Conservation (phyloP, 2,329 filamentous ascomycete species). For the Elsinoe necatrix region DNA sequence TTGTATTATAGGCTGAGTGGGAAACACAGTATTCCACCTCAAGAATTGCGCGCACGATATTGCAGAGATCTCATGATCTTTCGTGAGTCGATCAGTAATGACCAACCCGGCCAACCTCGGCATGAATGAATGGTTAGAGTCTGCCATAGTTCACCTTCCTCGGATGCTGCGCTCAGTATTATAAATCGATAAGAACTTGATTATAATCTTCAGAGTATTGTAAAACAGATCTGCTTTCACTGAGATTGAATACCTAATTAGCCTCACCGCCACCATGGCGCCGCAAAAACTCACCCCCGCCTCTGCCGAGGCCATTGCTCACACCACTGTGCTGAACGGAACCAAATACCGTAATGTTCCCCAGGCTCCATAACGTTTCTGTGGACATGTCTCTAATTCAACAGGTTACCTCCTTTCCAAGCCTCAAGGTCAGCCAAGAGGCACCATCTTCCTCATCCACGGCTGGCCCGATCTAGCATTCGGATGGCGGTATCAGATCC, state of each 20-base stretch:
- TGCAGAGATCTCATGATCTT: too few relatives aligned
- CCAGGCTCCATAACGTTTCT: neutral
- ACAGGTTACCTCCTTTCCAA: slow-evolving; percentile 46
- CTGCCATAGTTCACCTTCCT: neutral
- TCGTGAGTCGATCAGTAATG: neutral
- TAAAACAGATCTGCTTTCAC: too few relatives aligned
- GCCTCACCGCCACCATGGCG: neutral
- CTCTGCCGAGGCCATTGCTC: slow-evolving; percentile 3
- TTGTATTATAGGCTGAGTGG: too few relatives aligned
- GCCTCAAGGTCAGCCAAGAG: slow-evolving; percentile 39
- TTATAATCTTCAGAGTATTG: too few relatives aligned
- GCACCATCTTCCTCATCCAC: slow-evolving; percentile 54
- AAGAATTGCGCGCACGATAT: too few relatives aligned
- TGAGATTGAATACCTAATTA: neutral
- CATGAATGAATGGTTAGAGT: neutral
- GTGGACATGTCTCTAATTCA: neutral
- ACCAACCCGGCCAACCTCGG: neutral
- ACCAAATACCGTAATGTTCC: slow-evolving; percentile 8
- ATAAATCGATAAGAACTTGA: too few relatives aligned
- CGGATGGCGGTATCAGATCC: slow-evolving; percentile 87
- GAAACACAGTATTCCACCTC: too few relatives aligned
- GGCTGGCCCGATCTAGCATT: slow-evolving; percentile 77
- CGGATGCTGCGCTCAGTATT: too few relatives aligned
- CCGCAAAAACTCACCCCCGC: slow-evolving; percentile 6
- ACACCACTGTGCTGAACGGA: slow-evolving; percentile 6